These are phyloP conservation scores for Arabidopsis arenosa DNA, from an alignment of 345 rosid species.

Conservation along the genomic window DNA sequence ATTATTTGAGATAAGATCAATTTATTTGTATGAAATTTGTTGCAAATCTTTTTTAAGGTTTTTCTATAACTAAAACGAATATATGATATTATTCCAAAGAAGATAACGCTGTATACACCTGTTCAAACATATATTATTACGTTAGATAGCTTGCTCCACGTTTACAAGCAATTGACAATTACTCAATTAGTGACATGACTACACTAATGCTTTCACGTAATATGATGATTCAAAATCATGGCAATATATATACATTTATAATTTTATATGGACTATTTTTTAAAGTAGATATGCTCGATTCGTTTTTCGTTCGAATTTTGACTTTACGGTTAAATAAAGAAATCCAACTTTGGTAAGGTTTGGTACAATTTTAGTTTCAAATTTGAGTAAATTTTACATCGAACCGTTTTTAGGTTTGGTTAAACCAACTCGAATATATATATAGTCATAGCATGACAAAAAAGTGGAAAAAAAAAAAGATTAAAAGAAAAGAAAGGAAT, in stretches of 20 bases:
- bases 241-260: too few species aligned
- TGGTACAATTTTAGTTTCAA: not conserved
- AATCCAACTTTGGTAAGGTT: not conserved
- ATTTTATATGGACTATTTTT: not conserved
- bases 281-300: not conserved
- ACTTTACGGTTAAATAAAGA: not conserved
- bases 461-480: not conserved
- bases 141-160: constrained; percentile 41
- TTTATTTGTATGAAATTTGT: constrained; percentile 2
- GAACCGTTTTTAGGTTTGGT: constrained; percentile 10
- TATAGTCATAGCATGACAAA: not conserved
- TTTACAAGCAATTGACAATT: constrained; percentile 40
- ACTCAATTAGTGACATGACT: constrained; percentile 28
- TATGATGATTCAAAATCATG: constrained; percentile 14
- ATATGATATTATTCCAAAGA: constrained; percentile 1
- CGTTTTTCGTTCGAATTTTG: not conserved
- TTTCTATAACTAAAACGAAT: not conserved
- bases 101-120: not conserved
- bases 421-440: constrained; percentile 4
- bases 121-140: constrained; percentile 12
- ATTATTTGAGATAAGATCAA: not conserved
- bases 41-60: constrained; percentile 18
- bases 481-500: not conserved
- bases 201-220: constrained; percentile 41
- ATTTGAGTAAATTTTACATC: not conserved